Percentiles rank a stretch among this genome's conserved stretches.
phyloP scores from a whole-genome alignment of 208 protist species.

The Dictyostelium gargantuum region DNA sequence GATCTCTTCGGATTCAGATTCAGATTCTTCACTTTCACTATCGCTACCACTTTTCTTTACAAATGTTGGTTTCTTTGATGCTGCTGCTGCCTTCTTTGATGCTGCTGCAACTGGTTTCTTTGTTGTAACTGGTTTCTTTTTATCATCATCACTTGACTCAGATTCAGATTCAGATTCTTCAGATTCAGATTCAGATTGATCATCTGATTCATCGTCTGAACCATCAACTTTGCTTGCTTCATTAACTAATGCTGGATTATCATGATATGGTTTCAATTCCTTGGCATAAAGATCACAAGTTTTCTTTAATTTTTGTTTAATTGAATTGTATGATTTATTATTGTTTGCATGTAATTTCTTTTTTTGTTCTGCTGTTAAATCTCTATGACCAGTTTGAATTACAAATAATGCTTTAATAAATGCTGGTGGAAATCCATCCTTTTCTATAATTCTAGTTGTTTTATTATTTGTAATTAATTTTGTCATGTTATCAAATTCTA shows the following conservation, averaged over 20 bases:
- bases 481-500: slow-evolving; percentile 61
- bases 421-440: slow-evolving; percentile 54
- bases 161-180: not conserved
- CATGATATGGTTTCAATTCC: slow-evolving; percentile 38
- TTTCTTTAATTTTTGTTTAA: slow-evolving; percentile 66
- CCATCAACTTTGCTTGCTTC: not conserved
- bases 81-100: not conserved
- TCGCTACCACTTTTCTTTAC: not conserved
- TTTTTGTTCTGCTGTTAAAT: not conserved
- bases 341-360: slow-evolving; percentile 33
- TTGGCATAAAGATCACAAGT: slow-evolving; percentile 5
- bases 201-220: not conserved
- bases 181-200: not conserved
- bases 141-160: not conserved
- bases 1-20: not conserved
- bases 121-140: not conserved
- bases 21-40: not conserved
- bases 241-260: slow-evolving; percentile 21
- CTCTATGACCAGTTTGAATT: slow-evolving; percentile 17
- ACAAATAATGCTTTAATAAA: slow-evolving; percentile 63
- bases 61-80: slow-evolving; percentile 5
- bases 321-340: slow-evolving; percentile 9
- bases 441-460: not conserved
- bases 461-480: slow-evolving; percentile 40
- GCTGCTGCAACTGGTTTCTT: not conserved